phyloP scores from a whole-genome alignment of 441 rosid species.

The Jatropha multifida region DNA sequence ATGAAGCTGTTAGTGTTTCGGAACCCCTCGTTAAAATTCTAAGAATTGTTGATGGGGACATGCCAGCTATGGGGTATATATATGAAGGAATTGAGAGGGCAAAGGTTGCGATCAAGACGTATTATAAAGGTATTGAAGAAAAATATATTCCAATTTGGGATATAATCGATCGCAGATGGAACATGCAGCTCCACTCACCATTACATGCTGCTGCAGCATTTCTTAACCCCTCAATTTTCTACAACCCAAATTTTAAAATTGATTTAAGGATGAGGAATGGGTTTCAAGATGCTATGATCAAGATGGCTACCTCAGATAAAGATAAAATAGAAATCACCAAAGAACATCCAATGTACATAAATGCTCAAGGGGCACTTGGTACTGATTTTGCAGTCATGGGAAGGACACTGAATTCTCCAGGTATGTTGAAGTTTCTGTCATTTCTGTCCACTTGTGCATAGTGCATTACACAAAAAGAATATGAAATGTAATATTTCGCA shows the following conservation, averaged over 20 bases:
- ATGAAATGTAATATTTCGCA: neutral
- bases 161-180: constrained; percentile 55
- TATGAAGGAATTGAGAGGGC: constrained; percentile 60
- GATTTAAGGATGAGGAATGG: constrained; percentile 58
- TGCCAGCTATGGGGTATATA: constrained; percentile 57
- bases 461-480: too few relatives aligned
- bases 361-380: constrained; percentile 58
- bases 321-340: constrained; percentile 54
- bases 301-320: constrained; percentile 42
- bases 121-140: constrained; percentile 49
- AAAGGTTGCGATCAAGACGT: constrained; percentile 43
- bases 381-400: constrained; percentile 65
- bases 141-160: constrained; percentile 56
- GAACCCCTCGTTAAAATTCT: constrained; percentile 50
- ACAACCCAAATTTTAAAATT: constrained; percentile 47
- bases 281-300: constrained; percentile 65
- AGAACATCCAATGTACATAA: constrained; percentile 52
- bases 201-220: constrained; percentile 58
- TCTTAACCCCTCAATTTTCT: constrained; percentile 61
- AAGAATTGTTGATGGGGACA: constrained; percentile 61
- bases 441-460: neutral
- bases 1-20: constrained; percentile 47
- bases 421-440: constrained; percentile 29
- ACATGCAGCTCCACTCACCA: constrained; percentile 47
- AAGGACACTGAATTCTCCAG: constrained; percentile 59